Evolutionary conservation across 2,329 filamentous ascomycete species (phyloP).

Genomic region (Nothophaeocryptopus gaeumannii): DNA sequence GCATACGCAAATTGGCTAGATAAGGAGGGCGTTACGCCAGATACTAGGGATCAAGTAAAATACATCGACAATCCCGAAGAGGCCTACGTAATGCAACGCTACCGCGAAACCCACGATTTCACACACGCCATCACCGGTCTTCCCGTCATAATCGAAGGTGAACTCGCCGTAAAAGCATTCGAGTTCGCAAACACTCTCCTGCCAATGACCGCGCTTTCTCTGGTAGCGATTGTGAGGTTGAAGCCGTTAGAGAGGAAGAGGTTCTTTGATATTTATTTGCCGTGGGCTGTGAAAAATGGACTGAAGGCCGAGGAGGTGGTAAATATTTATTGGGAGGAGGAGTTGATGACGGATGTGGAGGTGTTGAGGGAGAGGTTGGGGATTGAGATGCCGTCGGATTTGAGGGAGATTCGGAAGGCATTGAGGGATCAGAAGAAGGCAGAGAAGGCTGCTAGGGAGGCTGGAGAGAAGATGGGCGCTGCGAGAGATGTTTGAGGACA

Average conservation of each 20-base stretch:
- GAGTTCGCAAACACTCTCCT: constrained; percentile 93
- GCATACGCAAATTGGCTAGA: constrained; percentile 91
- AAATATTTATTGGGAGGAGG: constrained; percentile 97
- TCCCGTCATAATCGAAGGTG: constrained; percentile 88
- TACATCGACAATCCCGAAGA: constrained; percentile 96
- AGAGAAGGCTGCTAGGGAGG: constrained; percentile 51
- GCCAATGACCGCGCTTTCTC: constrained; percentile 88
- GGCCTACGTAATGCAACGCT: constrained; percentile 97
- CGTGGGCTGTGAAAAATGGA: constrained; percentile 88
- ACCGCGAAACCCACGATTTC: constrained; percentile 96
- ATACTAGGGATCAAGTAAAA: constrained; percentile 76
- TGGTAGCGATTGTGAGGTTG: constrained; percentile 66
- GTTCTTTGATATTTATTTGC: constrained; percentile 74
- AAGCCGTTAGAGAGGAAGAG: constrained; percentile 62
- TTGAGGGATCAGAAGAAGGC: constrained; percentile 67
- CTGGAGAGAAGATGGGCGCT: constrained; percentile 6
- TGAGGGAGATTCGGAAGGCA: constrained; percentile 71
- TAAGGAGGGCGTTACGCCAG: constrained; percentile 85
- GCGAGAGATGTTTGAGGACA: constrained; percentile 3
- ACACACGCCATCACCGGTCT: constrained; percentile 92
- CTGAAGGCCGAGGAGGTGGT: constrained; percentile 74
- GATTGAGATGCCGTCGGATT: constrained; percentile 84
- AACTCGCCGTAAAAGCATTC: constrained; percentile 95
- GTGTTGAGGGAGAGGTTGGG: constrained; percentile 71
- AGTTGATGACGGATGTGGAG: constrained; percentile 77